Conservation (phyloP, 257 asterid genomes). For the Solanum virginianum region DNA sequence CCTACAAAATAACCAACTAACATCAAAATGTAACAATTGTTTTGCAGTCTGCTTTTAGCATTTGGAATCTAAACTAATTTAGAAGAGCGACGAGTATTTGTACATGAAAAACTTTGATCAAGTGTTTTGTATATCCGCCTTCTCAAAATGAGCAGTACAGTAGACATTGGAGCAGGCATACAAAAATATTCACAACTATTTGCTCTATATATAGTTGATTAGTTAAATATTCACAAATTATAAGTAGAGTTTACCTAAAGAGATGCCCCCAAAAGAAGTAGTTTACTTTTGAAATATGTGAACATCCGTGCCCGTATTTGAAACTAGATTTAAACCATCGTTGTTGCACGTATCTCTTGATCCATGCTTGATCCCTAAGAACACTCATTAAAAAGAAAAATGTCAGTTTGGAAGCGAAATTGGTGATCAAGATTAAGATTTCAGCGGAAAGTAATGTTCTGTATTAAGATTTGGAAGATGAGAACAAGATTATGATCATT, state of each 20-base stretch:
- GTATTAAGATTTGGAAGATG: neutral
- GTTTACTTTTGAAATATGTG: conserved; percentile 26
- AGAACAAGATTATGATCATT: neutral
- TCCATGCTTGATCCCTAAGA: conserved; percentile 30
- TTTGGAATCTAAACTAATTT: neutral
- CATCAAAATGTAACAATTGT: neutral
- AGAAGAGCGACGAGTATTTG: neutral
- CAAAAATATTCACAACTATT: neutral
- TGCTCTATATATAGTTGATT: neutral
- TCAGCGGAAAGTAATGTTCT: neutral
- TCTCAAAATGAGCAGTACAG: neutral
- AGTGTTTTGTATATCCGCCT: neutral
- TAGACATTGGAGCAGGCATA: neutral
- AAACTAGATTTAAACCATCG: conserved; percentile 21
- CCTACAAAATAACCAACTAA: neutral
- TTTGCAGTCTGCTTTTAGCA: neutral
- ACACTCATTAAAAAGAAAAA: neutral
- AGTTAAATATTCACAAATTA: neutral
- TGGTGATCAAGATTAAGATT: neutral
- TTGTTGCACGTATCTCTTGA: conserved; percentile 10
- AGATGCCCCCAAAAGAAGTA: neutral
- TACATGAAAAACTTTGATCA: neutral
- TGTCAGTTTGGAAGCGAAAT: neutral
- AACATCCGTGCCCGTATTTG: conserved; percentile 23
- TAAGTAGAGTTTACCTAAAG: neutral